Base-by-base conservation (phyloP, 2,329 filamentous ascomycete genomes). In the Neopestalotiopsis sp. region DNA sequence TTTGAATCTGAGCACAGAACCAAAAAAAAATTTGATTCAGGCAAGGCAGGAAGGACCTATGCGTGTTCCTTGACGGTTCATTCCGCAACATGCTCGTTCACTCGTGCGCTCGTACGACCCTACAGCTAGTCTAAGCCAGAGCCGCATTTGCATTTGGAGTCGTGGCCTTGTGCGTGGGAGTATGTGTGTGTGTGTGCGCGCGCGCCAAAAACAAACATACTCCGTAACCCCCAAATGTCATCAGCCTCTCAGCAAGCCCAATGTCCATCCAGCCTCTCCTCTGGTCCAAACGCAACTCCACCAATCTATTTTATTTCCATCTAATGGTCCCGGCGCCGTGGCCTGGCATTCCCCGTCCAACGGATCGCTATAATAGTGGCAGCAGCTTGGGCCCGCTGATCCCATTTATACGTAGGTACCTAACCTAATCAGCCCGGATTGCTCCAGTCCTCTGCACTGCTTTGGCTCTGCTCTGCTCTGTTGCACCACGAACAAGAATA, bases 91-190 rank as follows among this genome's bases (percentile, higher is more conserved):
- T 62, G 30, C 59, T 59, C 34, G 34, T 38, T 9, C 14, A n/a
- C 14, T 6, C n/a, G 7, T 6, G 14, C 45, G 20, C 45, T 52
- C 59, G 59, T 62, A 62, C 59, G 30, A 42, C 59, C 59, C 30
- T 62, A 17, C 34, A 20, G 14, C 42, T 6, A 49, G 40, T 49
- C 17, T 3, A 52, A 52, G 59, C 59, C 14, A 62, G 59, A 62
- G 59, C 59, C 59, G 59, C 59, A 62, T 62, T 62, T 14, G 59
- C 59, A 62, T 62, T 62, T 14, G n/a, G 34, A 14, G 28, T 38
- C n/a, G 28, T 62, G 17, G 30, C 32, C 24, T 17, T 17, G 57
- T 14, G 30, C 24, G 7, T 28, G n/a, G 24, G 24, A 28, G 24
- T 14, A 28, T 5, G 7, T 24, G n/a, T 24, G 34, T 38, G 34